Evolutionary conservation across 148 eudicot genomes (phyloP).

Genomic region (Spergularia marina): DNA sequence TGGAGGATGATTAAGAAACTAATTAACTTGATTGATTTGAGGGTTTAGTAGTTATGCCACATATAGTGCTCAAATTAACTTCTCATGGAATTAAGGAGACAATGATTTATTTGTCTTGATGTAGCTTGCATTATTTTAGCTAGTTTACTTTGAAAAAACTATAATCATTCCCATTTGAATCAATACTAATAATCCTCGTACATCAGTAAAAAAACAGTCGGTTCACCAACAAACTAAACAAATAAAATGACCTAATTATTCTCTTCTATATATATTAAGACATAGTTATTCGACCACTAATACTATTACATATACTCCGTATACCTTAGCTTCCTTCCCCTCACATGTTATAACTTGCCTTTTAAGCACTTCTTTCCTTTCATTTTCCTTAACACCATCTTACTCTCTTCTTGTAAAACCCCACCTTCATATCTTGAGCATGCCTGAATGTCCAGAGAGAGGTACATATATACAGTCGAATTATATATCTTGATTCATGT

Average conservation of each 20-base stretch:
- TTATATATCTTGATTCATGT: not conserved
- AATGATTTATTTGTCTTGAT: too few species aligned
- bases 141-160: too few species aligned
- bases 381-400: constrained; percentile 6
- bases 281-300: constrained; percentile 16
- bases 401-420: constrained; percentile 33
- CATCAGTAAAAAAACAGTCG: constrained; percentile 27
- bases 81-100: too few species aligned
- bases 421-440: constrained; percentile 39
- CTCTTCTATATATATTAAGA: not conserved
- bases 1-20: not conserved
- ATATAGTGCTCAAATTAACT: too few species aligned
- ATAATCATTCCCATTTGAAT: not conserved
- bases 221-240: constrained; percentile 23
- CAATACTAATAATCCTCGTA: constrained; percentile 25
- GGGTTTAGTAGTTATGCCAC: too few species aligned
- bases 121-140: too few species aligned
- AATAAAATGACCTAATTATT: constrained; percentile 9
- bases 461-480: constrained; percentile 30
- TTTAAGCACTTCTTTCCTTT: constrained; percentile 33
- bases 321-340: not conserved
- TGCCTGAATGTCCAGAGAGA: constrained; percentile 89
- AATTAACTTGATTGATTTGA: too few species aligned
- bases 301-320: not conserved
- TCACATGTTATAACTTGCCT: constrained; percentile 29